Evolutionary conservation across 2,329 filamentous ascomycete genomes (phyloP).

Genomic region (Myriosclerotinia scirpicola): DNA sequence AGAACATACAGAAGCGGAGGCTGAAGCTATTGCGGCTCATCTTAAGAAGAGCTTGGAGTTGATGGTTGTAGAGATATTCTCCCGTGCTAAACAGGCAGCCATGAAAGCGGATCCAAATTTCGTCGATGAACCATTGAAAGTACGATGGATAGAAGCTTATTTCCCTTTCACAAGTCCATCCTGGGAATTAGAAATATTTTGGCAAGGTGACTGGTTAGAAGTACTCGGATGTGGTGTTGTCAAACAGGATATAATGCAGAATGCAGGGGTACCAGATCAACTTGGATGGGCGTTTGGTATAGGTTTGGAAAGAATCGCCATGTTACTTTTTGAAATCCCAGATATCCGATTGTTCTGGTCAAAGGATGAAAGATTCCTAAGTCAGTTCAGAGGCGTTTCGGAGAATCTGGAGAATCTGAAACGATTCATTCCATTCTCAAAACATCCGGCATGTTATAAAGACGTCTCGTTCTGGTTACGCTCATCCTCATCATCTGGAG

Average conservation of each 20-base stretch:
- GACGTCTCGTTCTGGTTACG: slow-evolving; percentile 93
- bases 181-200: slow-evolving; percentile 95
- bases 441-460: slow-evolving; percentile 83
- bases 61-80: slow-evolving; percentile 88
- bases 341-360: slow-evolving; percentile 99
- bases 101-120: slow-evolving; percentile 50
- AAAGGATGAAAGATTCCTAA: slow-evolving; percentile 77
- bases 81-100: slow-evolving; percentile 68
- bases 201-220: slow-evolving; percentile 93
- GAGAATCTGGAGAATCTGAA: slow-evolving; percentile 50
- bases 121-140: slow-evolving; percentile 70
- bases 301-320: slow-evolving; percentile 91
- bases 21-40: slow-evolving; percentile 78
- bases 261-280: slow-evolving; percentile 71
- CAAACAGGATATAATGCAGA: slow-evolving; percentile 75
- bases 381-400: slow-evolving; percentile 71
- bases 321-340: slow-evolving; percentile 94
- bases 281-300: slow-evolving; percentile 96
- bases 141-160: slow-evolving; percentile 95
- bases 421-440: slow-evolving; percentile 85
- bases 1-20: slow-evolving; percentile 72
- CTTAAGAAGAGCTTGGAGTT: slow-evolving; percentile 86
- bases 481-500: slow-evolving; percentile 47
- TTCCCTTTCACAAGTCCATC: slow-evolving; percentile 96
- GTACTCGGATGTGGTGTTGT: slow-evolving; percentile 91